Conservation (phyloP, 2,329 filamentous ascomycete genomes). For the Penicillium janthinellum region DNA sequence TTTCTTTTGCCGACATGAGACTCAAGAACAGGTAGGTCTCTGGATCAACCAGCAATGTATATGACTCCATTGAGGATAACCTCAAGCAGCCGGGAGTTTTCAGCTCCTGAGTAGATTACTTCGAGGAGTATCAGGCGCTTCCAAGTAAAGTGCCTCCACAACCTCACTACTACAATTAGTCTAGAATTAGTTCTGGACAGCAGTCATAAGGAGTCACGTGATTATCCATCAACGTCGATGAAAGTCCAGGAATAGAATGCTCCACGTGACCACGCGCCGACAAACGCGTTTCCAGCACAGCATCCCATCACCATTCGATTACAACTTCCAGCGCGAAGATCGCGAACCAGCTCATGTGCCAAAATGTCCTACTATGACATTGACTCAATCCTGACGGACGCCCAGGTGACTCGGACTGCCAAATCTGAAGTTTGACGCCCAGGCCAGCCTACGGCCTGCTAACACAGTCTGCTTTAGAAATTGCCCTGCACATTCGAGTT, state of each 20-base stretch:
- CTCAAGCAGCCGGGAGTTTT: too few species aligned
- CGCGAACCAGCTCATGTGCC: slow-evolving; percentile 11
- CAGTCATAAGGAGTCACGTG: background rate
- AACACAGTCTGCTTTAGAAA: slow-evolving; percentile 62
- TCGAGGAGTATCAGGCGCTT: too few species aligned
- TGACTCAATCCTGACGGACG: slow-evolving; percentile 51
- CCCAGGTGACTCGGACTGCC: slow-evolving; percentile 36
- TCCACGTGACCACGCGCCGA: slow-evolving; percentile 19
- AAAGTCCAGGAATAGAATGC: too few species aligned
- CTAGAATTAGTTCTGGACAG: background rate
- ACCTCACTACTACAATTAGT: background rate
- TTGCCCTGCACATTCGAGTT: slow-evolving; percentile 93
- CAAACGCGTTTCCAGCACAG: slow-evolving; percentile 11
- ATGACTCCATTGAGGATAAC: too few species aligned
- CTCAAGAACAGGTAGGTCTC: too few species aligned
- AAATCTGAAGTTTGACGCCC: background rate
- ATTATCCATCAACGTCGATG: background rate
- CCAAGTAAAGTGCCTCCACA: too few species aligned
- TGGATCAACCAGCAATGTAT: too few species aligned
- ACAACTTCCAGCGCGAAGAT: slow-evolving; percentile 2
- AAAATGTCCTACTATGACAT: slow-evolving; percentile 52
- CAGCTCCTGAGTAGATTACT: too few species aligned
- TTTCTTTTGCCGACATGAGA: too few species aligned
- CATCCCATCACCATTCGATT: background rate
- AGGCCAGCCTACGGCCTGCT: slow-evolving; percentile 4